A percentile compares a stretch with the other conserved stretches of the same genome.
phyloP scores from a whole-genome alignment of 106 monocot species.

The Dactylorhiza incarnata region DNA sequence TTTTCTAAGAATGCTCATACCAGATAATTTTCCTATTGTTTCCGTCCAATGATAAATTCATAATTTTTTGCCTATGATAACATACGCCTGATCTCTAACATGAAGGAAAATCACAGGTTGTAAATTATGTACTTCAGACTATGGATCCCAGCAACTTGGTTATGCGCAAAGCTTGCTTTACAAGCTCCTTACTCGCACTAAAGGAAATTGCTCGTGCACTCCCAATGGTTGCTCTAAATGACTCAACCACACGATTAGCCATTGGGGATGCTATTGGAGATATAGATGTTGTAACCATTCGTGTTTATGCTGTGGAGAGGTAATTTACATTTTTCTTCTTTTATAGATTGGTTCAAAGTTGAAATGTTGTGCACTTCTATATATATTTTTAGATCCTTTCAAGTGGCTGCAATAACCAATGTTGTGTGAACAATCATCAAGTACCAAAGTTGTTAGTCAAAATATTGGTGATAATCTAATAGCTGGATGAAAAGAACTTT shows the following conservation, averaged over 20 bases:
- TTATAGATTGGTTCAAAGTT: background rate
- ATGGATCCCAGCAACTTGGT: constrained; percentile 86
- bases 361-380: background rate
- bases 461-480: no score
- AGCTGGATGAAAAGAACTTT: no score
- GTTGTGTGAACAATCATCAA: no score
- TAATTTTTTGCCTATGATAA: background rate
- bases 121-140: constrained; percentile 76
- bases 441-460: background rate
- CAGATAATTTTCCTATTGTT: background rate
- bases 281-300: constrained; percentile 47
- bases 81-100: background rate
- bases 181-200: constrained; percentile 60
- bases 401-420: no score
- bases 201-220: constrained; percentile 82
- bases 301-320: constrained; percentile 90
- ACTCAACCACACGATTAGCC: constrained; percentile 61
- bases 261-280: constrained; percentile 95
- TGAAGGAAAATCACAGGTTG: constrained; percentile 40
- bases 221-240: constrained; percentile 93
- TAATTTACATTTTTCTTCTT: constrained; percentile 13
- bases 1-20: background rate
- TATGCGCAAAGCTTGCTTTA: constrained; percentile 86
- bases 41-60: background rate
- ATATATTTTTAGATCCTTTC: background rate